Base-by-base conservation (phyloP, 2,329 filamentous ascomycete species). In the Cladosporium sp. region DNA sequence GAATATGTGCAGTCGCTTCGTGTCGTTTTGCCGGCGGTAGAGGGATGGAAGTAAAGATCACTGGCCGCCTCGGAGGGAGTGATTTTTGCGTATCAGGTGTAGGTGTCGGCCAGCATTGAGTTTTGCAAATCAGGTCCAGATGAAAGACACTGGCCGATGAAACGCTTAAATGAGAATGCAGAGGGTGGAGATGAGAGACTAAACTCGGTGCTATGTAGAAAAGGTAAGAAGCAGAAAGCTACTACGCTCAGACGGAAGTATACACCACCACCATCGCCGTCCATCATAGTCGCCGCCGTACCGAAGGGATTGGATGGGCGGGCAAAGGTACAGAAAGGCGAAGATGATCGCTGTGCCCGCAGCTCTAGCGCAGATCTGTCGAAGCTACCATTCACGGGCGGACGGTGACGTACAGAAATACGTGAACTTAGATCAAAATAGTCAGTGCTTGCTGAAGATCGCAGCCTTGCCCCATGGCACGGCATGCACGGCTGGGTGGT, bases 401-500 rank as follows among this genome's bases (percentile, higher is more conserved):
- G 28, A 47, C 47, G 15, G 61, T 64, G 61, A 64, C 61, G 61
- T 52, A 64, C 51, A 57, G 24, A 55, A 32, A 32, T 4, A 52
- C 61, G 26, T 57, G 61, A 64, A 44, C 51, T 64, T 26, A 64
- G 61, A 44, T 57, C 60, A 55, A 36, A 64, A 36, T 32, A 64
- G 51, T 36, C 10, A 64, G 8, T 32, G 26, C 61, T 64, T 44
- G 49, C 51, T n/a, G 61, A 15, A 47, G 61, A 64, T 64, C 61
- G 51, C 21, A 47, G 34, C 24, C 34, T 44, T 55, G 51, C 28
- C 26, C 36, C 61, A 52, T 44, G 57, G 57, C 52, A 55, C 52
- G 41, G n/a, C 41, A 47, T 47, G 41, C 41, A 14, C 49, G 28
- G 52, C 26, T 34, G 24, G 24, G 26, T 55, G 8, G 24, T 59